Conservation (phyloP, 371 early-diverging fungal genomes). For the Rhizomucor miehei region DNA sequence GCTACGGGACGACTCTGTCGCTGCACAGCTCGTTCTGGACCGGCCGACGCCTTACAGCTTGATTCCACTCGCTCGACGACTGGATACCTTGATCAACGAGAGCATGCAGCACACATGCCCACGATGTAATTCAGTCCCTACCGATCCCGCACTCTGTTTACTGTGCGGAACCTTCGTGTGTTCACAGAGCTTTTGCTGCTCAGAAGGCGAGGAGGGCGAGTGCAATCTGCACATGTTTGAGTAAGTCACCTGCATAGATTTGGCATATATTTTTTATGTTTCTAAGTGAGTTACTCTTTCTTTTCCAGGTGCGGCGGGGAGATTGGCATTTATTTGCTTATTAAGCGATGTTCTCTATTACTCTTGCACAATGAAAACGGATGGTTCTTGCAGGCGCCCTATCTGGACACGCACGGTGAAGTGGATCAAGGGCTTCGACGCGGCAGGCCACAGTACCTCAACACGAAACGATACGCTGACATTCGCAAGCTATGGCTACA, state of each 20-base stretch:
- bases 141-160: slow-evolving; percentile 89
- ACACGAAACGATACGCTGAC: slow-evolving; percentile 79
- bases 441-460: slow-evolving; percentile 82
- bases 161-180: slow-evolving; percentile 93
- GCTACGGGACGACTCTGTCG: slow-evolving; percentile 20
- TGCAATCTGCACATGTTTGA: slow-evolving; percentile 83
- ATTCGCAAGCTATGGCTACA: slow-evolving; percentile 80
- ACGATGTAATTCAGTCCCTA: slow-evolving; percentile 80
- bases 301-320: slow-evolving; percentile 82
- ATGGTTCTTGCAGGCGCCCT: slow-evolving; percentile 86
- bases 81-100: slow-evolving; percentile 84
- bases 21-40: slow-evolving; percentile 32
- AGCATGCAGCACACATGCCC: slow-evolving; percentile 74
- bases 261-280: not conserved
- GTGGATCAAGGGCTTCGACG: slow-evolving; percentile 81
- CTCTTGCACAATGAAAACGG: slow-evolving; percentile 84
- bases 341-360: slow-evolving; percentile 80
- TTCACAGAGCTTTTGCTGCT: slow-evolving; percentile 88
- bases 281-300: no score
- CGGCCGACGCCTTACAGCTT: slow-evolving; percentile 65
- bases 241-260: slow-evolving; percentile 63
- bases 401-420: slow-evolving; percentile 94
- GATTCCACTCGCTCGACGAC: slow-evolving; percentile 71
- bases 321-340: slow-evolving; percentile 79
- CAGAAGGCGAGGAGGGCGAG: slow-evolving; percentile 85